A percentile compares a stretch with the other conserved stretches of the same genome.
These are phyloP conservation scores for Solanum dulcamara DNA, from an alignment of 257 asterid genomes.

Conservation along the genomic window DNA sequence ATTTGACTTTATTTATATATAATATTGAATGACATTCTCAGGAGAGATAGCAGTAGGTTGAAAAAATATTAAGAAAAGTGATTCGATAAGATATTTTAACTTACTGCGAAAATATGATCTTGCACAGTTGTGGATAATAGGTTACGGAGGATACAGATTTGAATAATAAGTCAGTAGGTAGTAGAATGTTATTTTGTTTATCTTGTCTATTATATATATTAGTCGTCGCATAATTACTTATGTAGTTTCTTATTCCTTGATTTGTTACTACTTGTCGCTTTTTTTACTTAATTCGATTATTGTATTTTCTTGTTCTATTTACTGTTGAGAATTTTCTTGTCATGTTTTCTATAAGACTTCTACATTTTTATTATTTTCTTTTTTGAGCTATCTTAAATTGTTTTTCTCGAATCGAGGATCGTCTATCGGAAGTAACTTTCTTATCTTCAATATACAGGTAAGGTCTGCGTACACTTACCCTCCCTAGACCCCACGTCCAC, in stretches of 20 bases:
- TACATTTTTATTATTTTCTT: not conserved
- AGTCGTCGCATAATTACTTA: too few species aligned
- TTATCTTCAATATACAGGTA: not conserved
- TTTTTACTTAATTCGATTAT: not conserved
- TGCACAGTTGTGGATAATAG: too few species aligned
- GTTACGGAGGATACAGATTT: too few species aligned
- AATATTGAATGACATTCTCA: not conserved
- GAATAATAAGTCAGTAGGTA: too few species aligned
- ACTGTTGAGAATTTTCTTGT: not conserved
- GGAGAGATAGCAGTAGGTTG: too few species aligned
- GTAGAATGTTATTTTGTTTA: too few species aligned
- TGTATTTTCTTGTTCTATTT: not conserved
- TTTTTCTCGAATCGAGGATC: not conserved
- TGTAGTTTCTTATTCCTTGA: not conserved
- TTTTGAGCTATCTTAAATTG: not conserved
- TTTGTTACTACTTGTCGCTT: not conserved
- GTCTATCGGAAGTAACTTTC: rapidly evolving
- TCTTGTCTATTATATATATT: too few species aligned
- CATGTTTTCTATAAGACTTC: too few species aligned
- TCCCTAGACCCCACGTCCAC: not conserved
- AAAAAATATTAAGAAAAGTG: too few species aligned
- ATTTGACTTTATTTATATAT: not conserved
- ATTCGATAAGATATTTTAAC: too few species aligned
- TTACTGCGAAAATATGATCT: too few species aligned
- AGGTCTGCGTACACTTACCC: not conserved